Evolutionary conservation across 2,329 filamentous ascomycete genomes (phyloP).

Genomic region (Coniochaeta ligniaria): DNA sequence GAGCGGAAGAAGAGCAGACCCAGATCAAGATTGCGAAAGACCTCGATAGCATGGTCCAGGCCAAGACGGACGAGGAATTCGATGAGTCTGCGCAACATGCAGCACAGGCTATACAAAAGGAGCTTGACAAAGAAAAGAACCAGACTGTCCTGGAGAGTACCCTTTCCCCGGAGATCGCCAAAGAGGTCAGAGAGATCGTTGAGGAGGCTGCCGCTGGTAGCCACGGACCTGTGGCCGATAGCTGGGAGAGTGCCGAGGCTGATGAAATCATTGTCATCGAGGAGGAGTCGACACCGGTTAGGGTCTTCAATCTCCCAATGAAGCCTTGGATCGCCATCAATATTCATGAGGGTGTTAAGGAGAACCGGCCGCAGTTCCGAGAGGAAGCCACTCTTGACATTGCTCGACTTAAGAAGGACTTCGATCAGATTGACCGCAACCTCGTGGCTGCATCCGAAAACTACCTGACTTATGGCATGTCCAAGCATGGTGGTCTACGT

Average conservation of each 20-base stretch:
- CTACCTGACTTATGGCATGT: conserved; percentile 91
- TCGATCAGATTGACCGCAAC: conserved; percentile 93
- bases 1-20: conserved; percentile 42
- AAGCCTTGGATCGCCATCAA: conserved; percentile 90
- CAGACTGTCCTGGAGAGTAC: conserved; percentile 44
- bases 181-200: conserved; percentile 40
- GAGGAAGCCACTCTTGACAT: conserved; percentile 85
- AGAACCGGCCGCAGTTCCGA: conserved; percentile 58
- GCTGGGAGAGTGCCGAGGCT: conserved; percentile 83
- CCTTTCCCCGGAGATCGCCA: conserved; percentile 43
- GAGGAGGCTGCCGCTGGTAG: conserved; percentile 44
- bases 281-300: conserved; percentile 58
- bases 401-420: conserved; percentile 91
- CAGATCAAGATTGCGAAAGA: conserved; percentile 41
- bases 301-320: conserved; percentile 94
- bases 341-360: conserved; percentile 51
- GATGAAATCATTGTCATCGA: conserved; percentile 60
- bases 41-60: conserved; percentile 39
- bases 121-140: conserved; percentile 48
- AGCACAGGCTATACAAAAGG: conserved; percentile 42
- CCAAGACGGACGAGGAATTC: conserved; percentile 47
- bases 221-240: conserved; percentile 58
- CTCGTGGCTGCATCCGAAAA: conserved; percentile 82
- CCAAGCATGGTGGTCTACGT: conserved; percentile 84
- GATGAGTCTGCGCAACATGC: conserved; percentile 39